A percentile compares a stretch with the other conserved stretches of the same genome.
Conservation (phyloP, 1,284 basidiomycete species). For the Malassezia sympodialis region DNA sequence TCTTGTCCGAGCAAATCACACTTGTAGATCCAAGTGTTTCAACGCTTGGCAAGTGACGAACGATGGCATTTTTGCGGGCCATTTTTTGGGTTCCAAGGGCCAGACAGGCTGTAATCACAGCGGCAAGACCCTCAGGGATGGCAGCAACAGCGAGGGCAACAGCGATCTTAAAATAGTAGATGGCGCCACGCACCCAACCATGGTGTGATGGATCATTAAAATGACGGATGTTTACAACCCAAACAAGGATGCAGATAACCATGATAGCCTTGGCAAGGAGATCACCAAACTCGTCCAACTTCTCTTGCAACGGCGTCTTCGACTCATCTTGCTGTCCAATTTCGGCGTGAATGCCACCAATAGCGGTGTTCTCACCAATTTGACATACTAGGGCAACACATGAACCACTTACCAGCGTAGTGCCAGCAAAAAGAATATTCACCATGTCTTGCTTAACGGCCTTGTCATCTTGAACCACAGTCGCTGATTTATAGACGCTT, state of each 20-base stretch:
- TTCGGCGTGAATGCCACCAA: conserved; percentile 44
- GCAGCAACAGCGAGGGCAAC: conserved; percentile 47
- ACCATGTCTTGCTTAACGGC: conserved; percentile 48
- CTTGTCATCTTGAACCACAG: conserved; percentile 24
- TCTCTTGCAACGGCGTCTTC: conserved; percentile 46
- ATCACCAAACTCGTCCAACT: conserved; percentile 47
- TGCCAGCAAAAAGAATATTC: conserved; percentile 46
- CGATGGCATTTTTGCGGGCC: conserved; percentile 47
- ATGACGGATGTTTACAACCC: conserved; percentile 46
- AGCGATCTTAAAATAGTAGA: conserved; percentile 48
- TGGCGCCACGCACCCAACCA: conserved; percentile 41
- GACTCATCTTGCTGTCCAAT: conserved; percentile 41
- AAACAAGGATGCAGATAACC: conserved; percentile 46
- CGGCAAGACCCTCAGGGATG: conserved; percentile 46
- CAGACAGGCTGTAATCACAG: conserved; percentile 46
- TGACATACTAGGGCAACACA: conserved; percentile 37
- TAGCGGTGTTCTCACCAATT: conserved; percentile 41
- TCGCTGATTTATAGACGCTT: conserved; percentile 40
- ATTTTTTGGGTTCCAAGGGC: conserved; percentile 47
- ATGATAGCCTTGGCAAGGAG: conserved; percentile 44
- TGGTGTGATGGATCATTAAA: conserved; percentile 46
- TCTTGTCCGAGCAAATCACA: conserved; percentile 49
- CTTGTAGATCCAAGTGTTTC: conserved; percentile 47
- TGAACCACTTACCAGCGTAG: conserved; percentile 39
- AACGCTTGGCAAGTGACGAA: conserved; percentile 42